Conservation (phyloP, 805 yeast species). For the Cyberlindnera bimundalis region DNA sequence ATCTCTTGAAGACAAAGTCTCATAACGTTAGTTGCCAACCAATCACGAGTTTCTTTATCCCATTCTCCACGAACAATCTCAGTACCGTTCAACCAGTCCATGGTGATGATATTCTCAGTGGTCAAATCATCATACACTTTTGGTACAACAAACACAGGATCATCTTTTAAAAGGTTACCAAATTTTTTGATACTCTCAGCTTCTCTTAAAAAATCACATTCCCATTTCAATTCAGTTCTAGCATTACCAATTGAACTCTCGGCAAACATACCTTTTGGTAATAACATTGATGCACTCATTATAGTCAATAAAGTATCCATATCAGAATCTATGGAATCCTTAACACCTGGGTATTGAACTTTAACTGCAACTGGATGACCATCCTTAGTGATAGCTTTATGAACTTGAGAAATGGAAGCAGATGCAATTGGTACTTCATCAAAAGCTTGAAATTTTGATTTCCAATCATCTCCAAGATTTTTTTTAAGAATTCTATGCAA, state of each 20-base stretch:
- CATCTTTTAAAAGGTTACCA: constrained; percentile 54
- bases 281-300: constrained; percentile 77
- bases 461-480: constrained; percentile 83
- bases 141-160: constrained; percentile 73
- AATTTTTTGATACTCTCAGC: constrained; percentile 73
- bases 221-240: constrained; percentile 92
- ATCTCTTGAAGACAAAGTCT: constrained; percentile 82
- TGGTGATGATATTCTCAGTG: constrained; percentile 80
- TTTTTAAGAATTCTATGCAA: constrained; percentile 66
- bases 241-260: constrained; percentile 94
- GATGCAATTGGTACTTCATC: constrained; percentile 94
- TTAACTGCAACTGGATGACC: constrained; percentile 84
- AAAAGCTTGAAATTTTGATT: constrained; percentile 64
- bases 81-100: constrained; percentile 81
- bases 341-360: constrained; percentile 97
- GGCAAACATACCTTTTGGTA: constrained; percentile 89
- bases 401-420: constrained; percentile 97
- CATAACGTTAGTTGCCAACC: constrained; percentile 85
- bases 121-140: constrained; percentile 72
- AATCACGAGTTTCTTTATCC: constrained; percentile 69
- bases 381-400: constrained; percentile 67
- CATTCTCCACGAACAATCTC: constrained; percentile 78
- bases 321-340: constrained; percentile 89
- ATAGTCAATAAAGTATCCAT: constrained; percentile 79
- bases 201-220: constrained; percentile 92